These are phyloP conservation scores for Corchorus capsularis DNA, from an alignment of 345 rosid species.

Conservation along the genomic window DNA sequence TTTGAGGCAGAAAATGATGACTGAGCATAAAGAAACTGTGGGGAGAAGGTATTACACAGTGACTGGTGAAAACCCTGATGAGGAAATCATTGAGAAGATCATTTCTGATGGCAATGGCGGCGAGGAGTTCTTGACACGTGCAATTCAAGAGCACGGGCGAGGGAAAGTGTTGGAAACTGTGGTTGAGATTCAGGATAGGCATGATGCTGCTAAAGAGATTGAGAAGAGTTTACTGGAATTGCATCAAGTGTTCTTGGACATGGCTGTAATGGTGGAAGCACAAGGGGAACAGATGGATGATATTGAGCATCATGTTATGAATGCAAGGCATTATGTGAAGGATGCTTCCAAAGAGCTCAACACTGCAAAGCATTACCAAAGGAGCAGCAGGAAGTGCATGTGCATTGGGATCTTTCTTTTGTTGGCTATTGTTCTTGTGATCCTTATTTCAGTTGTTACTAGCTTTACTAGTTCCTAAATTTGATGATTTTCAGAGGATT, in stretches of 20 bases:
- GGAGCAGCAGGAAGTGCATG: slow-evolving; percentile 79
- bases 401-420: slow-evolving; percentile 67
- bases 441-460: slow-evolving; percentile 69
- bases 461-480: slow-evolving; percentile 77
- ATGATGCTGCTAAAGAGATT: slow-evolving; percentile 84
- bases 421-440: slow-evolving; percentile 63
- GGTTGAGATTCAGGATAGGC: slow-evolving; percentile 90
- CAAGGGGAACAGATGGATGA: slow-evolving; percentile 97
- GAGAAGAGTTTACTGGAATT: slow-evolving; percentile 93
- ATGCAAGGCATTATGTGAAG: slow-evolving; percentile 76
- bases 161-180: slow-evolving; percentile 91
- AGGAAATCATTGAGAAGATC: slow-evolving; percentile 85
- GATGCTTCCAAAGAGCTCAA: slow-evolving; percentile 78
- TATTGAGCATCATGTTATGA: slow-evolving; percentile 87
- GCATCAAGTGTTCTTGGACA: slow-evolving; percentile 91
- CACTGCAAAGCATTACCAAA: slow-evolving; percentile 69
- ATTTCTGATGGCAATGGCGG: slow-evolving; percentile 68
- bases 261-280: slow-evolving; percentile 93
- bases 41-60: slow-evolving; percentile 92
- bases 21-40: slow-evolving; percentile 85
- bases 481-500: slow-evolving; percentile 28
- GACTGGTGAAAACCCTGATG: slow-evolving; percentile 82
- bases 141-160: slow-evolving; percentile 92
- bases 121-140: slow-evolving; percentile 65
- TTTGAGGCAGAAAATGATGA: slow-evolving; percentile 87